These are phyloP conservation scores for Debaryomyces tyrocola DNA, from an alignment of 805 yeast species.

Conservation along the genomic window DNA sequence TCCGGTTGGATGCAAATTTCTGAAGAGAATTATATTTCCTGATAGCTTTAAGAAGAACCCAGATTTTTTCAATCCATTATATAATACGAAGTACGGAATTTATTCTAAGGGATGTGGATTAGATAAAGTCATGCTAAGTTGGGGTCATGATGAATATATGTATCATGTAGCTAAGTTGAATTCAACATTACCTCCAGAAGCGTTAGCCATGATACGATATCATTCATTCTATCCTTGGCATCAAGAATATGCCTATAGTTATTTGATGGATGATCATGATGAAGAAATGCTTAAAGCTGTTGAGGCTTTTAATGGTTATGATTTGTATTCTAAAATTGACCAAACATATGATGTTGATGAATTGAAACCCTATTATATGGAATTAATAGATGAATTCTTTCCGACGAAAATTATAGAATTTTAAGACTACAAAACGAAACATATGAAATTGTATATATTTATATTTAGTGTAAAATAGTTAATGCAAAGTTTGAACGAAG, in stretches of 20 bases:
- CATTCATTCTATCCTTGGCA: conserved; percentile 81
- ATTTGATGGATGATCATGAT: conserved; percentile 65
- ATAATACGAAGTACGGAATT: conserved; percentile 65
- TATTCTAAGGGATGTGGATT: conserved; percentile 65
- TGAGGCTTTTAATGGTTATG: conserved; percentile 65
- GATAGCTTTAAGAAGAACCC: conserved; percentile 62
- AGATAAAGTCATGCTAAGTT: conserved; percentile 67
- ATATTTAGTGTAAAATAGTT: background rate
- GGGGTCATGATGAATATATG: conserved; percentile 84
- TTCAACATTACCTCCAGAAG: conserved; percentile 64
- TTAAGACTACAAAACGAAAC: conserved; percentile 16
- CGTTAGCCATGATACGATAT: conserved; percentile 70
- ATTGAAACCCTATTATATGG: conserved; percentile 58
- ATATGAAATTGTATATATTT: background rate
- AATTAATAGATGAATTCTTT: conserved; percentile 65
- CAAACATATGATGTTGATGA: conserved; percentile 46
- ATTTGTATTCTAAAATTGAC: conserved; percentile 64
- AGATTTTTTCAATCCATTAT: conserved; percentile 61
- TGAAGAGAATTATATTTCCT: conserved; percentile 57
- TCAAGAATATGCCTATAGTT: conserved; percentile 63
- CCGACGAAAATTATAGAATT: conserved; percentile 59
- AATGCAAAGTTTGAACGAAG: background rate
- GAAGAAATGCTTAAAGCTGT: conserved; percentile 61
- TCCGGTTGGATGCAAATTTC: conserved; percentile 70
- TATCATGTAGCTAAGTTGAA: conserved; percentile 67